Percentiles rank a stretch among this genome's conserved stretches.
phyloP scores from a whole-genome alignment of 2,329 filamentous ascomycete genomes.

The Aspergillus eucalypticola region DNA sequence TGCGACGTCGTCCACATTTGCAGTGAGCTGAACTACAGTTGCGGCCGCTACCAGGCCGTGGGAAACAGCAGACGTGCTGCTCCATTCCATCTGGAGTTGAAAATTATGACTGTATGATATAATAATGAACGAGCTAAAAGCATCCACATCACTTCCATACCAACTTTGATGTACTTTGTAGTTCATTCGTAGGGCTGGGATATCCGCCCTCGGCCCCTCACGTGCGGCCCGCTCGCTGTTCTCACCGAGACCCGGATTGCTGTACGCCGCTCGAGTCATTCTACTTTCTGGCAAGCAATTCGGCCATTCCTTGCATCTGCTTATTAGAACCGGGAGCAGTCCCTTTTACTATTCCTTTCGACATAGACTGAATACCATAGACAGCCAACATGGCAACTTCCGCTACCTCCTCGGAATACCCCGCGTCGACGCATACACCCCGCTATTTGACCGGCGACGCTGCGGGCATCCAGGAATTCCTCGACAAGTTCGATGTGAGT shows the following conservation, averaged over 20 bases:
- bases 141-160: not conserved
- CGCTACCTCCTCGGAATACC: slow-evolving; percentile 13
- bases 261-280: not conserved
- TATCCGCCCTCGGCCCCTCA: slow-evolving; percentile 3
- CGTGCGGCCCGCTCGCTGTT: slow-evolving; percentile 12
- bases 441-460: slow-evolving; percentile 77
- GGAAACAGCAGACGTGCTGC: not conserved
- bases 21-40: not conserved
- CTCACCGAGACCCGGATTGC: slow-evolving; percentile 3
- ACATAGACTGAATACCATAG: not conserved
- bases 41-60: not conserved
- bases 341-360: no score
- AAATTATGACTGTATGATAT: slow-evolving; percentile 21
- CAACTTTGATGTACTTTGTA: not conserved
- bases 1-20: not conserved
- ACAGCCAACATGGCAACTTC: slow-evolving; percentile 1
- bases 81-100: not conserved
- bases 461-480: slow-evolving; percentile 74
- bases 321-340: not conserved
- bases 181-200: not conserved
- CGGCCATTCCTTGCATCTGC: not conserved
- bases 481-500: slow-evolving; percentile 89
- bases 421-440: slow-evolving; percentile 31
- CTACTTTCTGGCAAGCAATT: not conserved
- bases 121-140: slow-evolving; percentile 11